Percentiles rank a stretch among this genome's conserved stretches.
These are phyloP conservation scores for Pleurotus tuber-regium DNA, from an alignment of 768 basidiomycete species.

Conservation along the genomic window DNA sequence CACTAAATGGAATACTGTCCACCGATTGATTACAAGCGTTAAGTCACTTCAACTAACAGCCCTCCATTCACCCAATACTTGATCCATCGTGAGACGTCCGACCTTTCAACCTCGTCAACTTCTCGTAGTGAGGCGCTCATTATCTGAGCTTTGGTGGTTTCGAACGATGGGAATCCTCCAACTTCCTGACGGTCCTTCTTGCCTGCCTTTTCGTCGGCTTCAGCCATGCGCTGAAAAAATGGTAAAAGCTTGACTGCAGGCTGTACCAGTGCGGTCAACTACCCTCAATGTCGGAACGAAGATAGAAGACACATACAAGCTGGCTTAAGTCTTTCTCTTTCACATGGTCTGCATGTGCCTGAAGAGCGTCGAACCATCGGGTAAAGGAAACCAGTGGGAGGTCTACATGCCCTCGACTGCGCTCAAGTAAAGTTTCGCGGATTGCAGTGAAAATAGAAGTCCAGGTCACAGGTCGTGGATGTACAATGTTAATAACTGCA, in stretches of 20 bases:
- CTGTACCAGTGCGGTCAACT: slow-evolving; percentile 15
- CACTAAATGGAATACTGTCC: too few species aligned
- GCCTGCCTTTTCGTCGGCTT: slow-evolving; percentile 15
- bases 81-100: background rate
- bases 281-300: background rate
- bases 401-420: background rate
- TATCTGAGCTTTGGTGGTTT: slow-evolving; percentile 23
- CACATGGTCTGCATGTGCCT: slow-evolving; percentile 9
- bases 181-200: slow-evolving; percentile 14
- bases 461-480: slow-evolving; percentile 33
- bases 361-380: slow-evolving; percentile 20
- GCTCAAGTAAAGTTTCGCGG: background rate
- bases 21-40: too few species aligned
- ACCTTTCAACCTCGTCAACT: slow-evolving; percentile 11
- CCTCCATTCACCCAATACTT: slow-evolving; percentile 1
- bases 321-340: slow-evolving; percentile 11
- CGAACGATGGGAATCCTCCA: slow-evolving; percentile 24
- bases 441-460: slow-evolving; percentile 15
- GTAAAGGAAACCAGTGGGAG: slow-evolving; percentile 18
- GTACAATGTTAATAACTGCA: slow-evolving; percentile 30
- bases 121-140: slow-evolving; percentile 32
- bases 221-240: slow-evolving; percentile 17
- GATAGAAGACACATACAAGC: slow-evolving; percentile 13
- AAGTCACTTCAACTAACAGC: background rate
- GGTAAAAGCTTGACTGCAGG: slow-evolving; percentile 34